Evolutionary conservation across 2,329 filamentous ascomycete genomes (phyloP), one percentile per base, ranked within the genome.

Genomic region (Clarireedia paspali): DNA sequence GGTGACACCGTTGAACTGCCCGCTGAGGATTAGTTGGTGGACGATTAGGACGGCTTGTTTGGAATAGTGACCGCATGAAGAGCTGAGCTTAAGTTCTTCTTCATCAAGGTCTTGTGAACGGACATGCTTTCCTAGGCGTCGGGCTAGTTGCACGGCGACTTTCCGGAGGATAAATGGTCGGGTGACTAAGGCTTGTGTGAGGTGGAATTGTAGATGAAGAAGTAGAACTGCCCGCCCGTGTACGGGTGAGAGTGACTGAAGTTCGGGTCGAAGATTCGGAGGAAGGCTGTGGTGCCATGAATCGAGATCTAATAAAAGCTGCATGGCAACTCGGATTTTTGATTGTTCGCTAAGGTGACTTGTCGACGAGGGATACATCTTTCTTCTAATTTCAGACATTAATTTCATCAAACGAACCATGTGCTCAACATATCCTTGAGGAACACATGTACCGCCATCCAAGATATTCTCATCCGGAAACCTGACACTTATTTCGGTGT

Each of bases 151-250:
- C 2, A 64, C 62, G 6, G 60, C 60, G 10, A 65, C 64, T 51
- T 68, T 68, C 9, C 62, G 58, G 20, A 68, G 39, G 15, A 67
- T 62, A 46, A 65, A 68, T 36, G 66, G 66, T 5, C 66, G 57
- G 3, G 62, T 61, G 6, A 64, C 61, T 5, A 68, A 60, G 17
- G 66, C 62, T 53, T 67, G 66, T 5, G 60, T 61, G 34, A 67
- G 64, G 46, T 66, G 58, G 42, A 65, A 67, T 39, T 66, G 63
- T 15, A 67, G 61, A 39, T 68, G 66, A 6, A 68, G 56, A 10
- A 67, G 59, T 3, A 61, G 50, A 14, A 68, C 60, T 2, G 65
- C 63, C n/a, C 66, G 61, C 9, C 59, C 57, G 36, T 68, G 65
- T 55, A 55, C 63, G 12, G 60, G 57, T 9, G 59, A 30, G 6